Evolutionary conservation across 371 early-diverging fungal species (phyloP).

Genomic region (Scutellospora calospora): DNA sequence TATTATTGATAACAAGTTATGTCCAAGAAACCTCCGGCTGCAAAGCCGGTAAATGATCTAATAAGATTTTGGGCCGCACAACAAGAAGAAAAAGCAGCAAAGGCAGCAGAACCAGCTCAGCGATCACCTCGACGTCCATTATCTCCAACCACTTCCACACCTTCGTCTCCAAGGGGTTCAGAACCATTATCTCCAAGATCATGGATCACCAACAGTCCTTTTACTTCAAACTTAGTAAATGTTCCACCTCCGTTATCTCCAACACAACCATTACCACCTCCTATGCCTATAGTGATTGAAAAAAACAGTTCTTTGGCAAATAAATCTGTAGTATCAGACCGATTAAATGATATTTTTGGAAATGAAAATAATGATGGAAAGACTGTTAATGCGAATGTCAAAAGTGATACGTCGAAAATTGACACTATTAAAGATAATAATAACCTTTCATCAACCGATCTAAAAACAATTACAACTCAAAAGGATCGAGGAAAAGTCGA

Average conservation of each 20-base stretch:
- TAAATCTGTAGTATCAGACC: background rate
- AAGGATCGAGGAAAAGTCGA: too few relatives aligned
- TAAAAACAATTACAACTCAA: too few relatives aligned
- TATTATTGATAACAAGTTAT: background rate
- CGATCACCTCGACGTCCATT: constrained; percentile 1
- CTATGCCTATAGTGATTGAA: too few relatives aligned
- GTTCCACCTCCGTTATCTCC: background rate
- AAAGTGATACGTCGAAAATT: too few relatives aligned
- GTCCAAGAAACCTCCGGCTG: background rate
- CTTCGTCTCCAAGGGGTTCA: background rate
- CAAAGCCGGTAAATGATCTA: constrained; percentile 39
- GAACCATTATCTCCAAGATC: background rate
- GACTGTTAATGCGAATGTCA: too few relatives aligned
- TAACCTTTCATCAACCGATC: too few relatives aligned
- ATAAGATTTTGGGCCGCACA: constrained; percentile 34
- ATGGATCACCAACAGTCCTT: background rate
- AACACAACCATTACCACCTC: background rate
- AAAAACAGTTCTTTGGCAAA: too few relatives aligned
- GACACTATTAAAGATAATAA: too few relatives aligned
- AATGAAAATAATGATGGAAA: background rate
- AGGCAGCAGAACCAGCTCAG: background rate
- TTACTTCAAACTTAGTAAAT: too few relatives aligned
- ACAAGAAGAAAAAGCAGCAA: constrained; percentile 11
- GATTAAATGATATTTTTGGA: background rate
- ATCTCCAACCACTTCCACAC: background rate